Evolutionary conservation across 2,329 filamentous ascomycete species (phyloP), one percentile per base, ranked within the genome.

Genomic region (Diaporthe sp.): DNA sequence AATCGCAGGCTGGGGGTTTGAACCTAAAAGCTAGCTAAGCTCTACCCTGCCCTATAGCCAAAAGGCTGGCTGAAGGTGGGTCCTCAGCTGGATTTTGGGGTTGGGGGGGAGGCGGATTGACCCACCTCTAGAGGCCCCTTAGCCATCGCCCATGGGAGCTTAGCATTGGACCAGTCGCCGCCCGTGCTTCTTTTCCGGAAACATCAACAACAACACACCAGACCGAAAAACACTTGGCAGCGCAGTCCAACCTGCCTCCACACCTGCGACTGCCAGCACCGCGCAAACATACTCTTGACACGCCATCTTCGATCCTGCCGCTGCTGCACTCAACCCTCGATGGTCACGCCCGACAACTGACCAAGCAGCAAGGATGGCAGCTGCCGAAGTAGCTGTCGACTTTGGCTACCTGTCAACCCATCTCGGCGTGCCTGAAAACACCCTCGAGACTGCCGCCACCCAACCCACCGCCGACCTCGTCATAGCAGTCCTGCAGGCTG

Each of bases 401-500:
- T 86, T 92, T 78, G 90, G 89, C 84, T 95, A 94, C 85, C 86
- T 96, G 79, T 92, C 93, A 82, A 89, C 90, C 82, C 92, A 94
- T 81, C 90, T 94, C 80, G 89, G 90, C 81, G 85, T 96, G 82
- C 89, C 93, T 38, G 89, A 94, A 84, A 86, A 88, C 28, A 91
- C 89, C 35, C 82, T 96, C 66, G 85, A 88, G 64, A 87, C 89
- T 33, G 84, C 92, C 78, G 86, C 92, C 54, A 91, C 92, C 74
- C 87, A 89, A 52, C 94, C 94, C 66, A 98, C 95, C 4, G 86
- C 89, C 77, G 95, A 97, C 17, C 91, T 98, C 35, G 93, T 98
- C 77, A 89, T 90, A 74, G 87, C 90, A 55, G 88, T 99, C 70
- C 89, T 99, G 54, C 88, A 91, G 76, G 92, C 94, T 35, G 90